Evolutionary conservation across 2,329 filamentous ascomycete genomes (phyloP).

Genomic region (Nannizziopsis arthrosporioides): DNA sequence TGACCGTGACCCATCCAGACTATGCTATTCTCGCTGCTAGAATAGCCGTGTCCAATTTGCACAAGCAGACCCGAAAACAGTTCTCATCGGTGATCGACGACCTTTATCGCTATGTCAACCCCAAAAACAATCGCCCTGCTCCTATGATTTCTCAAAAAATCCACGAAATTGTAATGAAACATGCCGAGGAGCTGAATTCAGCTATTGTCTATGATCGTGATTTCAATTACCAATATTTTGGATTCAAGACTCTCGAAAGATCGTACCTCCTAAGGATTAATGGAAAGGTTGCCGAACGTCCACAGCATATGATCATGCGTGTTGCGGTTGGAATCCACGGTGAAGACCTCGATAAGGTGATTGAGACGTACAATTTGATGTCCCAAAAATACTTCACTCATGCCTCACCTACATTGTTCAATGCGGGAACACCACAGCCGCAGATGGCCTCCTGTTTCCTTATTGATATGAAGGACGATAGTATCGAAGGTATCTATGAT

Average conservation of each 20-base stretch:
- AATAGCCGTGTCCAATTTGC: constrained; percentile 97
- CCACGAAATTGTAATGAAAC: constrained; percentile 87
- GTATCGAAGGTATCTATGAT: constrained; percentile 98
- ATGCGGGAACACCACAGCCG: constrained; percentile 85
- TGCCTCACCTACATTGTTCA: constrained; percentile 95
- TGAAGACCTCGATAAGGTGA: constrained; percentile 81
- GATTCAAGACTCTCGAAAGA: constrained; percentile 97
- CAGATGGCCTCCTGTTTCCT: constrained; percentile 98
- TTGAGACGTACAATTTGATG: constrained; percentile 99
- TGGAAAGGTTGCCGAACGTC: constrained; percentile 90
- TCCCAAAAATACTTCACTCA: constrained; percentile 98
- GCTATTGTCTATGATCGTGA: constrained; percentile 98
- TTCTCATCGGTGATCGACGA: constrained; percentile 93
- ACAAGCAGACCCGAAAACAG: constrained; percentile 99
- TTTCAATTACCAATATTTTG: constrained; percentile 99
- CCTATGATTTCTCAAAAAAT: constrained; percentile 92
- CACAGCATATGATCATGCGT: constrained; percentile 99
- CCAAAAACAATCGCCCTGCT: constrained; percentile 68
- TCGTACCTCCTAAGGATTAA: constrained; percentile 94
- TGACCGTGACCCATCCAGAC: constrained; percentile 98
- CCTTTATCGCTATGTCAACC: constrained; percentile 91
- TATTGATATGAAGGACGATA: constrained; percentile 98
- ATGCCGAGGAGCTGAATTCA: constrained; percentile 94
- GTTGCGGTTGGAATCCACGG: constrained; percentile 95
- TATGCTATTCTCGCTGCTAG: constrained; percentile 96